Percentiles rank a stretch among this genome's conserved stretches.
Evolutionary conservation across 2,329 filamentous ascomycete genomes (phyloP).

Genomic region (Botrytis deweyae): DNA sequence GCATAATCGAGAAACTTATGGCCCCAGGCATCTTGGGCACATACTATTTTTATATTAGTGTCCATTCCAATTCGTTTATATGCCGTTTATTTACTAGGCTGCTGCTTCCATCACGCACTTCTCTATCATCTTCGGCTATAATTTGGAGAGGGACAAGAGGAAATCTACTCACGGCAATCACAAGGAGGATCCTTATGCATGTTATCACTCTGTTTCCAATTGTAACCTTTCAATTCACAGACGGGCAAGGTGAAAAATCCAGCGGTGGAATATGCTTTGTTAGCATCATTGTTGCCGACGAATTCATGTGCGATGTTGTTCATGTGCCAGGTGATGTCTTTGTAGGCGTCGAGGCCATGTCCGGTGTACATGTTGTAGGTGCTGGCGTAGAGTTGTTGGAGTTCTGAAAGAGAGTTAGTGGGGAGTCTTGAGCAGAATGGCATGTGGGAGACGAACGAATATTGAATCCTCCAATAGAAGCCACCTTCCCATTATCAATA

Average conservation of each 20-base stretch:
- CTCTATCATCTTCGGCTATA: not conserved
- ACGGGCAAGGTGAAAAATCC: not conserved
- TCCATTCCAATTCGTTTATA: not conserved
- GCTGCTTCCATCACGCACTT: not conserved
- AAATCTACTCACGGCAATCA: not conserved
- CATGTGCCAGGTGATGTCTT: not conserved
- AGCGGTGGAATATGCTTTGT: not conserved
- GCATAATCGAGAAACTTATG: not conserved
- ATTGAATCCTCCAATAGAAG: not conserved
- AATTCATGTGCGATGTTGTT: not conserved
- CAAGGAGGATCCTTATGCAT: not conserved
- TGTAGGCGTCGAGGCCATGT: not conserved
- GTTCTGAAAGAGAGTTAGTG: not conserved
- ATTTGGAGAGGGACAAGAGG: fast-evolving
- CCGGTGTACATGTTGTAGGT: constrained; percentile 4
- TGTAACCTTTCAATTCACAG: not conserved
- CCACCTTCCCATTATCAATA: not conserved
- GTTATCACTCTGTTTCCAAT: constrained; percentile 2
- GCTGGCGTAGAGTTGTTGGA: not conserved
- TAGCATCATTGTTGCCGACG: not conserved
- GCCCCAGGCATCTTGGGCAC: not conserved
- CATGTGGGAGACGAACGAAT: not conserved
- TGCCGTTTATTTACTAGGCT: not conserved
- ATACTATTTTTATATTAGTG: not conserved
- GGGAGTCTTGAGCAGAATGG: too few relatives aligned